A percentile compares a stretch with the other conserved stretches of the same genome.
phyloP scores from a whole-genome alignment of 345 rosid species.

The Bruguiera sexangula region DNA sequence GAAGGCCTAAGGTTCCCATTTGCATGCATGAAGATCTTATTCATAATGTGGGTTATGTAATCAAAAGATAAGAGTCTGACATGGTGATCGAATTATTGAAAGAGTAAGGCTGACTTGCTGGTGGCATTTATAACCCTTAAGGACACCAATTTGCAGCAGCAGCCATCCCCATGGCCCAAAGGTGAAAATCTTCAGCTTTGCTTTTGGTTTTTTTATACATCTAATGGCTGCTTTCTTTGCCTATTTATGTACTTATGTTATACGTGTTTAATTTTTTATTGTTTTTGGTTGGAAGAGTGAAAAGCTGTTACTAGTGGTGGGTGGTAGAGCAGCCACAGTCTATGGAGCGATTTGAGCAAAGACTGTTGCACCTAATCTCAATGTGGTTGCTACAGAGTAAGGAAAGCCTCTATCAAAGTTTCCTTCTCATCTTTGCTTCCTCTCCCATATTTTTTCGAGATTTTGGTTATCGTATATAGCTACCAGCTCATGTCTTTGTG shows the following conservation, averaged over 20 bases:
- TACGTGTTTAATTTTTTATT: neutral
- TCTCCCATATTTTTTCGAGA: neutral
- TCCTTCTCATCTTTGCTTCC: too few species aligned
- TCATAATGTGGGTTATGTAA: too few species aligned
- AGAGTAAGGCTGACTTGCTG: too few species aligned
- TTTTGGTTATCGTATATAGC: too few species aligned
- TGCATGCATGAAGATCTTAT: too few species aligned
- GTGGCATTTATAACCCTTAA: slow-evolving; percentile 1
- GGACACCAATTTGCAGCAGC: slow-evolving; percentile 16
- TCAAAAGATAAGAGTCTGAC: too few species aligned
- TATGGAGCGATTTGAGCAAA: slow-evolving; percentile 92
- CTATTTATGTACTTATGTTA: neutral
- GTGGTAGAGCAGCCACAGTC: slow-evolving; percentile 97
- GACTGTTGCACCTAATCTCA: slow-evolving; percentile 64
- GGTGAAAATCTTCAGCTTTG: slow-evolving; percentile 22
- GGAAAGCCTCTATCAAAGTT: slow-evolving; percentile 90
- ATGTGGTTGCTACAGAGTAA: slow-evolving; percentile 68
- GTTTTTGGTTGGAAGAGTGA: slow-evolving; percentile 28
- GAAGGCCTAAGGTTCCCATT: too few species aligned
- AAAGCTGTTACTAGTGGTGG: slow-evolving; percentile 72
- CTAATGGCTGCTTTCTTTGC: neutral
- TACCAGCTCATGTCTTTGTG: too few species aligned
- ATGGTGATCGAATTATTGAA: too few species aligned
- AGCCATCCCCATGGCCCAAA: slow-evolving; percentile 24
- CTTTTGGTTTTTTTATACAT: neutral